Base-by-base conservation (phyloP, 805 yeast species). In the Pichia nakasei region DNA sequence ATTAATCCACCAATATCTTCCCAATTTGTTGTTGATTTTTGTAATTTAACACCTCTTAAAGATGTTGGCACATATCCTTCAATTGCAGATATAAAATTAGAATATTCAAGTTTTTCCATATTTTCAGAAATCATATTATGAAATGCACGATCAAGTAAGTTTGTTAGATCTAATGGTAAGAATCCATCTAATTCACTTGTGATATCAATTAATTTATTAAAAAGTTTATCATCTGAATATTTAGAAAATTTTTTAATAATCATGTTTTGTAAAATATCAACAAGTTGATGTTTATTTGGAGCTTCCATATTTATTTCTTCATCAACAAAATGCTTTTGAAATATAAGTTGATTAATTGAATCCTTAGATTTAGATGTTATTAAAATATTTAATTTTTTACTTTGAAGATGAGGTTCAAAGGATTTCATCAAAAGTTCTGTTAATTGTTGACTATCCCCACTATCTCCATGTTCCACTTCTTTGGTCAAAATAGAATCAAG, bases 181-280 rank as follows among this genome's bases (percentile, higher is more conserved):
- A 82, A 91, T 0, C 97, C 97, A 53, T 91, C 97, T 0, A 95
- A 84, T 42, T 81, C 91, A 32, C 75, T 61, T 0, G 82, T 71
- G 26, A 82, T 61, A 49, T 79, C 82, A 22, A 72, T 63, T 11
- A 73, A 45, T 37, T 73, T 68, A 45, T 78, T 24, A 5, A 3
- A 65, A 4, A 58, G 13, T 15, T 26, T n/a, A 5, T 54, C 63
- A 29, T 73, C 69, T 22, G 72, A 59, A 1, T 46, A 32, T 0
- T 52, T 54, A 3, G 48, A 34, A 35, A 40, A 50, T 19, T 11
- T 37, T 19, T n/a, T 61, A 35, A 22, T 53, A 54, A 24, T 51
- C 45, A 13, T 61, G 51, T 32, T 83, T 43, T 15, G 83, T 62
- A 26, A 61, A 56, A 37, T 68, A 64, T 39, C 52, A 44, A 9